Base-by-base conservation (phyloP, 371 early-diverging fungal genomes). In the Apophysomyces elegans region DNA sequence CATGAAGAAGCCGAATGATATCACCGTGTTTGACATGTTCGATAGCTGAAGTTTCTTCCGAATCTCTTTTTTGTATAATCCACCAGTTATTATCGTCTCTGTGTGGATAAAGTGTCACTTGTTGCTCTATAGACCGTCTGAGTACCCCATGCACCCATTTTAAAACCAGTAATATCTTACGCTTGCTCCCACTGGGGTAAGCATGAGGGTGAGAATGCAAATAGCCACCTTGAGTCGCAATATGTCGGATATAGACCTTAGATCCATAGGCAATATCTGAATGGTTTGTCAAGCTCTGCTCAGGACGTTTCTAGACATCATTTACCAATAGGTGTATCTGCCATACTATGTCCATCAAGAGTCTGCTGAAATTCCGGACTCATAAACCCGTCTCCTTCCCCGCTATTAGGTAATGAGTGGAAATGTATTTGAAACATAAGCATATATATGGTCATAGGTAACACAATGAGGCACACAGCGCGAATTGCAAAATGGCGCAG, bases 341-440 rank as follows among this genome's bases (percentile, higher is more conserved):
- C 75, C 79, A 90, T 81, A 2, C 84, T 80, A 75, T 90, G 96
- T 43, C 95, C 96, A 8, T 80, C 75, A 7, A 99, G 79, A 37
- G 93, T 92, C 64, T 91, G 90, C 70, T 99, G 98, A 83, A 99
- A 99, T 62, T 84, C 84, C n/a, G 94, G 87, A 56, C 90, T 88
- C 94, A 97, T 97, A 77, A 96, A 98, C 3, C 87, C 91, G 74
- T 98, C 98, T 18, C 99, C 99, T 16, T 98, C 91, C 3, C 99
- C 99, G 65, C 90, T 89, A 59, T 88, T 88, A 0, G 80, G 87
- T 37, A 93, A 74, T 5, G 94, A 83, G 18, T 78, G 77, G 67
- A 98, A 99, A 74, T 99, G 99, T 39, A 99, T 82, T 50, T 84
- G 81, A 78, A 97, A 99, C 77, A 92, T 85, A 45, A 90, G 72